These are phyloP conservation scores for Lenwebbia sp. DNA, from an alignment of 345 rosid genomes.

Conservation along the genomic window DNA sequence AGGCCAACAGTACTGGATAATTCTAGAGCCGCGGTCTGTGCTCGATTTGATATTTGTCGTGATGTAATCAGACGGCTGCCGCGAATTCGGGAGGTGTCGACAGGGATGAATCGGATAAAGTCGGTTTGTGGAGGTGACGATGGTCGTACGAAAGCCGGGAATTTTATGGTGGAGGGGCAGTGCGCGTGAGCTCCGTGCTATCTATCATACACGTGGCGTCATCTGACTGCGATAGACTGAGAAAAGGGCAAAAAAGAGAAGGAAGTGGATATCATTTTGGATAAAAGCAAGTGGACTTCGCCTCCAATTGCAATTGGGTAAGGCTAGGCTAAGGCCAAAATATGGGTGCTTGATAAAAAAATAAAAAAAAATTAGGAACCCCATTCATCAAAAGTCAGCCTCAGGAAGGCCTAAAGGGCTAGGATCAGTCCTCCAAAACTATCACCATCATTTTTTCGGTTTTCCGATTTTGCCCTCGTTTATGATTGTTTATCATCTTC, in stretches of 20 bases:
- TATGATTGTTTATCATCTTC: too few relatives aligned
- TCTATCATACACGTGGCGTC: constrained; percentile 4
- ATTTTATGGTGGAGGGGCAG: neutral
- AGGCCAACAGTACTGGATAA: neutral
- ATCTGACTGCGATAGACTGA: neutral
- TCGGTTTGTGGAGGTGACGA: neutral
- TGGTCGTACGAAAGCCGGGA: neutral
- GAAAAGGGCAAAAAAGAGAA: neutral
- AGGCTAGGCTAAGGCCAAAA: too few relatives aligned
- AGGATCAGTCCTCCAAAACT: too few relatives aligned
- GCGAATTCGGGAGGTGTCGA: neutral
- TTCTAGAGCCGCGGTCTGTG: neutral
- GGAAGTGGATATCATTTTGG: neutral
- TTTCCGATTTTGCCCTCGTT: too few relatives aligned
- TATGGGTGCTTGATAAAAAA: too few relatives aligned
- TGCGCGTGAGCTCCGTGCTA: neutral
- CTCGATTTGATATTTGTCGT: neutral
- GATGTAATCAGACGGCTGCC: neutral
- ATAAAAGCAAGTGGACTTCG: neutral
- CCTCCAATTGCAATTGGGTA: too few relatives aligned
- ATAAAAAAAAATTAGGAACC: too few relatives aligned
- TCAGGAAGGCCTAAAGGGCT: too few relatives aligned
- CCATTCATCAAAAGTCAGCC: too few relatives aligned
- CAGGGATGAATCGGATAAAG: neutral
- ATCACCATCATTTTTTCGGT: too few relatives aligned